phyloP scores from a whole-genome alignment of 1,284 basidiomycete species.

The Cutaneotrichosporon dermatis region DNA sequence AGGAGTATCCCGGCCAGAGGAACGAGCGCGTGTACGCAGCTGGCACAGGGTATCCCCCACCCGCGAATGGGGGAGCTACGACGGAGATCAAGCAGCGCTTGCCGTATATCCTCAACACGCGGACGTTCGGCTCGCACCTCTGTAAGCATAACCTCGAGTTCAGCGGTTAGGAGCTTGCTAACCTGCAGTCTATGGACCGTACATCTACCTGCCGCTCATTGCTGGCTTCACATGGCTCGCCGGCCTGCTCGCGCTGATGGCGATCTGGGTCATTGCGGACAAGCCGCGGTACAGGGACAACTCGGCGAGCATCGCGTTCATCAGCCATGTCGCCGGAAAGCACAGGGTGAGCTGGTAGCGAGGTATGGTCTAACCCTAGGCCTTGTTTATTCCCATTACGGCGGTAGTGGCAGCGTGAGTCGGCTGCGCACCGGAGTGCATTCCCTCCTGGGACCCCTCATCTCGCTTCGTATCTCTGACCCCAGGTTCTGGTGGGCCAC shows the following conservation, averaged over 20 bases:
- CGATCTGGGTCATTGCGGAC: conserved; percentile 45
- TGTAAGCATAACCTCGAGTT: conserved; percentile 23
- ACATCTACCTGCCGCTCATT: conserved; percentile 43
- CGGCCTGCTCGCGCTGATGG: conserved; percentile 43
- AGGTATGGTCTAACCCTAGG: not conserved
- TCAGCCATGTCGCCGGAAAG: conserved; percentile 51
- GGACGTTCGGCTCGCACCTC: conserved; percentile 38
- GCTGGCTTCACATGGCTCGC: conserved; percentile 39
- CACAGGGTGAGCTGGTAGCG: conserved; percentile 28
- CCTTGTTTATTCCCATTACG: conserved; percentile 48
- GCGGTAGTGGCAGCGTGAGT: conserved; percentile 30
- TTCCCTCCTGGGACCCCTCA: too few species aligned
- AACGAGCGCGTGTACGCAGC: too few species aligned
- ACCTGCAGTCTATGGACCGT: conserved; percentile 44
- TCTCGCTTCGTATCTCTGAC: not conserved
- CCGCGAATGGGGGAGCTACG: too few species aligned
- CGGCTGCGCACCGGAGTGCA: too few species aligned
- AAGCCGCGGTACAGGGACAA: conserved; percentile 45
- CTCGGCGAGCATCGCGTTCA: conserved; percentile 50
- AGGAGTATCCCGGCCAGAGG: too few species aligned
- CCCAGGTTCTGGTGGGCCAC: conserved; percentile 44
- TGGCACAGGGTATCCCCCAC: too few species aligned
- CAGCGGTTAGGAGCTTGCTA: not conserved
- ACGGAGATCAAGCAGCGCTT: not conserved
- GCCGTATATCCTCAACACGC: conserved; percentile 30